These are phyloP conservation scores for Picochlorum sp. DNA, from an alignment of 139 green algal species.

Conservation along the genomic window DNA sequence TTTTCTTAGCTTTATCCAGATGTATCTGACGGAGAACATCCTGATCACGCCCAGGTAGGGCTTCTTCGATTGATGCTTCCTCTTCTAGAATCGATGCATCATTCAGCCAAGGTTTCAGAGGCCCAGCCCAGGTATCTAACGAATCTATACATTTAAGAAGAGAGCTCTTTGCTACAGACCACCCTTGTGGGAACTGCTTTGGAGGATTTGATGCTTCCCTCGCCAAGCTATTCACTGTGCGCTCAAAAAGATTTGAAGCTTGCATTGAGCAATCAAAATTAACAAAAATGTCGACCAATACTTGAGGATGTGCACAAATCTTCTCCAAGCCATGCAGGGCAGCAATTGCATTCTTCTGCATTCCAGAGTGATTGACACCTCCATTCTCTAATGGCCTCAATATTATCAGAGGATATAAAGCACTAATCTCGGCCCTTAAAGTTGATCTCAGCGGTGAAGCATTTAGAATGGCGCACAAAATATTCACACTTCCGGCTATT, in stretches of 20 bases:
- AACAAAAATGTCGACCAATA: constrained; percentile 82
- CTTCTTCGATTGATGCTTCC: constrained; percentile 1
- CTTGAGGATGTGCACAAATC: constrained; percentile 9
- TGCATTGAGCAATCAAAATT: constrained; percentile 92
- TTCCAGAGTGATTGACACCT: neutral
- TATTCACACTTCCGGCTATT: neutral
- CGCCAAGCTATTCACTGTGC: constrained; percentile 23
- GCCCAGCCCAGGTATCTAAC: constrained; percentile 64
- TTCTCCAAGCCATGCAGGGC: neutral
- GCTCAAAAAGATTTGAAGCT: constrained; percentile 74
- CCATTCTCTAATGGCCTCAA: constrained; percentile 68
- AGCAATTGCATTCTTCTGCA: neutral
- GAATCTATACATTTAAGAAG: constrained; percentile 45
- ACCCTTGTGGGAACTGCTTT: neutral
- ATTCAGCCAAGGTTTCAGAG: constrained; percentile 36
- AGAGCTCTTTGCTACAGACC: constrained; percentile 17
- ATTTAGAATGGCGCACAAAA: constrained; percentile 4
- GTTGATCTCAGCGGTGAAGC: constrained; percentile 32
- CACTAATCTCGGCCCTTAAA: constrained; percentile 75
- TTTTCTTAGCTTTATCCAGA: constrained; percentile 65
- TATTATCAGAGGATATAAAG: constrained; percentile 82
- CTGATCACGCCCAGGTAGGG: neutral
- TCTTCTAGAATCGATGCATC: neutral
- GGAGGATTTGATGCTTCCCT: neutral
- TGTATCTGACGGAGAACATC: constrained; percentile 58